Evolutionary conservation across 108 stramenopile genomes (phyloP).

Genomic region (Discostella pseudostelligera): DNA sequence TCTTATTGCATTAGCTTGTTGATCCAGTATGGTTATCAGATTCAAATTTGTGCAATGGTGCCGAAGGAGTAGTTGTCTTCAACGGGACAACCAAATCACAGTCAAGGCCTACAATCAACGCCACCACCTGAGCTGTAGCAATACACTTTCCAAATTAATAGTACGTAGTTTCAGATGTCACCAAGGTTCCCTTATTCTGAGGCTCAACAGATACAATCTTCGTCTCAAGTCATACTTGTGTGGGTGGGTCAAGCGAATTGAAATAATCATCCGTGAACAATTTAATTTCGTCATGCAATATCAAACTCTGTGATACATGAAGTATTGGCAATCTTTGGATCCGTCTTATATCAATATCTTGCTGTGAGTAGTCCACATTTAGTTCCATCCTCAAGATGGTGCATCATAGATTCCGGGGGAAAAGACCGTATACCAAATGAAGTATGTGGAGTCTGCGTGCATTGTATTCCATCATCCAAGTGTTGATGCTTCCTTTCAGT

Average conservation of each 20-base stretch:
- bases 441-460: neutral
- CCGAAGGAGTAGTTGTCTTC: neutral
- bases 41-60: neutral
- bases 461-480: neutral
- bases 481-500: constrained; percentile 23
- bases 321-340: constrained; percentile 51
- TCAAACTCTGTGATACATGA: constrained; percentile 70
- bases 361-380: constrained; percentile 38
- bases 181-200: constrained; percentile 75
- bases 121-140: constrained; percentile 63
- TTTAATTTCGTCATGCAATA: constrained; percentile 38
- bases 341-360: constrained; percentile 14
- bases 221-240: constrained; percentile 16
- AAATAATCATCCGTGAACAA: neutral
- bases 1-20: constrained; percentile 8
- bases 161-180: constrained; percentile 55
- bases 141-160: constrained; percentile 19
- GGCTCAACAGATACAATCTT: constrained; percentile 51
- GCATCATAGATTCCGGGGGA: constrained; percentile 55
- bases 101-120: constrained; percentile 58
- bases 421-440: constrained; percentile 57
- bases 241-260: constrained; percentile 16
- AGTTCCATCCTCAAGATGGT: constrained; percentile 38
- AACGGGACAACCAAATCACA: constrained; percentile 40
- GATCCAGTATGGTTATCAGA: neutral